Evolutionary conservation across 805 yeast genomes (phyloP).

Genomic region (Saturnispora quitensis): DNA sequence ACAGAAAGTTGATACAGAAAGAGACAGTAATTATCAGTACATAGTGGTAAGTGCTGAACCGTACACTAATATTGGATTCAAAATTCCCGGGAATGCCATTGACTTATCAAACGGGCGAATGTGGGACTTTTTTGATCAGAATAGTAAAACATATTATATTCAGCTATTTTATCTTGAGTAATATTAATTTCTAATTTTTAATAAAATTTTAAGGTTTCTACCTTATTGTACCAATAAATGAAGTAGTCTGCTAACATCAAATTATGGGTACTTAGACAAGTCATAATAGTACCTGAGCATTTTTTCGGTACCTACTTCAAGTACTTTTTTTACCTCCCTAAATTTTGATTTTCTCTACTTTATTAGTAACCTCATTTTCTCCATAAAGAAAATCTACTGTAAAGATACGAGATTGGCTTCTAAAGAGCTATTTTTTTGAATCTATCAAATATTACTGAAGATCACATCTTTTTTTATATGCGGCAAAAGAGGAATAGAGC

Average conservation of each 20-base stretch:
- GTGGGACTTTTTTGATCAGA: conserved; percentile 72
- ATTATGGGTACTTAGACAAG: too few species aligned
- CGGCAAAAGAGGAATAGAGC: background rate
- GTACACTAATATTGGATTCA: conserved; percentile 70
- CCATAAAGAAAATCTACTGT: background rate
- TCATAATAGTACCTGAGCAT: background rate
- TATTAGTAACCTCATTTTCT: background rate
- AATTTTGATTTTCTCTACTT: background rate
- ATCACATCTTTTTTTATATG: background rate
- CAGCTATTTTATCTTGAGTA: conserved; percentile 51
- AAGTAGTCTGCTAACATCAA: too few species aligned
- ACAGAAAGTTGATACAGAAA: conserved; percentile 33
- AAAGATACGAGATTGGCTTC: background rate
- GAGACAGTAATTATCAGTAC: conserved; percentile 51
- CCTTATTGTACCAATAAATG: too few species aligned
- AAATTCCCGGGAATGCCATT: conserved; percentile 55
- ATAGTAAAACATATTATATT: conserved; percentile 55
- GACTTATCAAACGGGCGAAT: conserved; percentile 34
- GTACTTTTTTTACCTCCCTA: background rate
- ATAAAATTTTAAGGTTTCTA: background rate
- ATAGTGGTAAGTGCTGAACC: conserved; percentile 84
- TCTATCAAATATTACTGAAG: background rate
- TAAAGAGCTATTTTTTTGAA: background rate
- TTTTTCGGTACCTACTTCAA: background rate
- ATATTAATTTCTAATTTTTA: background rate